phyloP scores from a whole-genome alignment of 2,329 filamentous ascomycete species.

The Grosmannia serpens region DNA sequence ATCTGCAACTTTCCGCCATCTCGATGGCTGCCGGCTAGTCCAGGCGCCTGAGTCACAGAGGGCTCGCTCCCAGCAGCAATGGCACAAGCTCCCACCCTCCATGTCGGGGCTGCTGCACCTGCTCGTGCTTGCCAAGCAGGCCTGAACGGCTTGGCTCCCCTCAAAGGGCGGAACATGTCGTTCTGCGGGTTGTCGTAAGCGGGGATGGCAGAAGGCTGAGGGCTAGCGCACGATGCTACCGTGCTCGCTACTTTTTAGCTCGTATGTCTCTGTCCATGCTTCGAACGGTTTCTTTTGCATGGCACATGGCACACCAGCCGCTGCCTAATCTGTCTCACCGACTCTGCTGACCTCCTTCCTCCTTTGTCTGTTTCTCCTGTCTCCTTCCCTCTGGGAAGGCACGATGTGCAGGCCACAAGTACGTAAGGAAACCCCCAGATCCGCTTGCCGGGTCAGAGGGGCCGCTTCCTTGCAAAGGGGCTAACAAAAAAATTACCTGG shows the following conservation, averaged over 20 bases:
- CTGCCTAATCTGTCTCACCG: not conserved
- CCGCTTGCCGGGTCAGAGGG: too few relatives aligned
- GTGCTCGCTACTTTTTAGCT: not conserved
- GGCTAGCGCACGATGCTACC: not conserved
- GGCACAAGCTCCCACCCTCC: not conserved
- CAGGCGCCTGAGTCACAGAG: not conserved
- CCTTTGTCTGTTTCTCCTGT: not conserved
- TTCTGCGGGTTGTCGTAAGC: not conserved
- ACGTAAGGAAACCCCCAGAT: too few relatives aligned
- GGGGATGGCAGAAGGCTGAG: not conserved
- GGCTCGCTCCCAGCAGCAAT: not conserved
- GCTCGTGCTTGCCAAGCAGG: too few relatives aligned
- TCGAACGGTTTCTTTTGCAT: not conserved
- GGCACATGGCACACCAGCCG: too few relatives aligned
- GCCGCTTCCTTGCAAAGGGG: not conserved
- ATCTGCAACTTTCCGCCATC: not conserved
- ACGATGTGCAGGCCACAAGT: not conserved
- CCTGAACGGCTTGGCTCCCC: not conserved
- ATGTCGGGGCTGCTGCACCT: too few relatives aligned
- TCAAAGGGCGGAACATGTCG: slow-evolving; percentile 2
- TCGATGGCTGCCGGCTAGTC: not conserved
- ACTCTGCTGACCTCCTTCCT: not conserved
- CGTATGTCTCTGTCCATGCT: not conserved
- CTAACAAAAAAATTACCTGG: not conserved
- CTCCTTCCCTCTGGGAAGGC: not conserved